Evolutionary conservation across 2,329 filamentous ascomycete species (phyloP), one percentile per base, ranked within the genome.

Genomic region (Talaromyces islandicus): DNA sequence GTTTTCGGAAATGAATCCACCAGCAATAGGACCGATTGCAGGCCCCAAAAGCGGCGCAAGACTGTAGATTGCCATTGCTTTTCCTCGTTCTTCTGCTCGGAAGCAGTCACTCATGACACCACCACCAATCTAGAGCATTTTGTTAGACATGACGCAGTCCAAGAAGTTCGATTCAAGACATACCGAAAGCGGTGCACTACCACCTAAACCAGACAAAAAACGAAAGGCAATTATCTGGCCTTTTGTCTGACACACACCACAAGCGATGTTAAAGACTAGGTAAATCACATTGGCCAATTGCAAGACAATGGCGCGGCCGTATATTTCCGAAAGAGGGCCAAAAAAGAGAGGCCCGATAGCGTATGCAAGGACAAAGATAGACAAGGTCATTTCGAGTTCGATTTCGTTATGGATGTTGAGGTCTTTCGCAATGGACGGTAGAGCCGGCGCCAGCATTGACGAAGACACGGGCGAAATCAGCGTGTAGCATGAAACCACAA

Each of bases 401-500:
- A 81, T 74, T 38, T 73, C 68, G 54, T 76, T 75, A 0, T 72
- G 70, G 48, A 87, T 83, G 59, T 80, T 62, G 38, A 88, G 77
- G 29, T 87, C 83, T 1, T 67, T 65, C n/a, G 79, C 77, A 54
- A 88, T 83, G 2, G 76, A 69, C 10, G 70, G 69, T 43, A 88
- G 66, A 0, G 78, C 81, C 0, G 82, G 82, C 0, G 81, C 78
- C 2, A 83, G 69, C 80, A 88, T 87, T 38, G 83, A 83, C 4
- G 83, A 85, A 1, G 85, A 84, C 27, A 88, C 83, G 0, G 86
- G 85, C 2, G 84, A 85, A 61, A 88, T 83, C 64, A 87, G 80
- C 2, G 84, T 85, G 68, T 86, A 86, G 55, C 77, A 73, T 0
- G 84, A 80, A 30, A 86, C 75, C 58, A 84, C 76, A 43, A 84